phyloP scores from a whole-genome alignment of 164 flowering plant genomes.

The Warburgia ugandensis region DNA sequence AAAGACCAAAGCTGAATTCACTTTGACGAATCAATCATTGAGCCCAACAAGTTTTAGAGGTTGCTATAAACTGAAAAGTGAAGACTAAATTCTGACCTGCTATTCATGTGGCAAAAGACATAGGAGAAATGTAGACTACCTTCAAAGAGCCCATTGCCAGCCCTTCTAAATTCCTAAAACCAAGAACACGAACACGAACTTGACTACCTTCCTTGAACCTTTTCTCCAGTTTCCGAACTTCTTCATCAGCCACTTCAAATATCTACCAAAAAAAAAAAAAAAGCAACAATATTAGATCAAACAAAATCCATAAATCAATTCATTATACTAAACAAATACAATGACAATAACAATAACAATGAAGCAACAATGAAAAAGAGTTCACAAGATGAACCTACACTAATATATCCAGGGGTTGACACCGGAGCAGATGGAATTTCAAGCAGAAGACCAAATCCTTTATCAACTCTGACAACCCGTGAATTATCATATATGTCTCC shows the following conservation, averaged over 20 bases:
- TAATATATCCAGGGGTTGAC: conserved; percentile 70
- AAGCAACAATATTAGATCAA: neutral
- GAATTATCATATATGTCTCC: conserved; percentile 81
- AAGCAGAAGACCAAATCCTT: conserved; percentile 74
- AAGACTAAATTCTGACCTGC: neutral
- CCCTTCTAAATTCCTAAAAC: conserved; percentile 80
- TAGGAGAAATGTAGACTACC: conserved; percentile 29
- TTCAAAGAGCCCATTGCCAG: conserved; percentile 70
- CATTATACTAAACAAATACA: neutral
- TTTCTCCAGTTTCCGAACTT: conserved; percentile 55
- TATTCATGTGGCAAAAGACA: neutral
- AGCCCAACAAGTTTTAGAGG: too few relatives aligned
- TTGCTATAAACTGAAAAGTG: too few relatives aligned
- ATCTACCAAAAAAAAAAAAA: conserved; percentile 32
- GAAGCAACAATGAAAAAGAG: neutral
- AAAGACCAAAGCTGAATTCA: too few relatives aligned
- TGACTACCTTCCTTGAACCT: conserved; percentile 60
- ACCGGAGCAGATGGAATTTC: conserved; percentile 67
- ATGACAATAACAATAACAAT: neutral
- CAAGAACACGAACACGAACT: conserved; percentile 76
- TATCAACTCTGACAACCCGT: conserved; percentile 83
- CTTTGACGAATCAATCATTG: too few relatives aligned
- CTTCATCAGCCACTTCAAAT: conserved; percentile 64
- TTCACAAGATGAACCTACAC: conserved; percentile 38
- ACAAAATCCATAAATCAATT: too few relatives aligned